Evolutionary conservation across 2,329 filamentous ascomycete species (phyloP), one percentile per base, ranked within the genome.

Genomic region (Sarocladium brachiariae): DNA sequence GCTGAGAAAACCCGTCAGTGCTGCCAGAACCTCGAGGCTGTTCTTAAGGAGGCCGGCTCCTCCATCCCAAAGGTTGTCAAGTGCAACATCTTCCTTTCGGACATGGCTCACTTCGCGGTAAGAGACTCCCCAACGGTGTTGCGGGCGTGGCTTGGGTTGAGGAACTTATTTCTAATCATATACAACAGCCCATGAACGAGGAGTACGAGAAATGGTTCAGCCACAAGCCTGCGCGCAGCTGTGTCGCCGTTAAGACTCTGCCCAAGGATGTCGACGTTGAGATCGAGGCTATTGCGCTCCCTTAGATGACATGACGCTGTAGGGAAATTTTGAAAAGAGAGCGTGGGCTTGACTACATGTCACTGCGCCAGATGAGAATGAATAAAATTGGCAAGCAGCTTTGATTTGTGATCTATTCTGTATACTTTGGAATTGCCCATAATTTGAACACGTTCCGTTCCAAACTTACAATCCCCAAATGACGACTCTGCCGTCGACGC

Each of bases 251-350:
- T 57, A 91, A 93, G 77, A 83, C 87, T 60, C 78, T 96, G 56
- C 90, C 90, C 54, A 89, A 91, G 77, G 83, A 84, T 51, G 89
- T 90, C 37, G 84, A 89, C 53, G 83, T 96, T 21, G 90, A 95
- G 77, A 93, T 96, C 65, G 89, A 96, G 77, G 87, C 83, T 65
- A 86, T 93, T 73, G 89, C 89, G 51, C 74, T 86, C 51, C 76
- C 83, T 33, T 23, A n/a, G n/a, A n/a, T n/a, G n/a, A n/a, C n/a
- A n/a, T n/a, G n/a, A n/a, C n/a, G n/a, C n/a, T n/a, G n/a, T n/a
- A n/a, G 24, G 3, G 10, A 43, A 21, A 13, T 23, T 13, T 23
- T 18, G 11, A 43, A 43, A 21, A 43, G 13, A 7, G 25, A 33
- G 27, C 23, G 4, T 9, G 21, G 8, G 21, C 9, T 11, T 49